Conservation (phyloP, 495 filamentous ascomycete genomes). For the Thozetella sp. region DNA sequence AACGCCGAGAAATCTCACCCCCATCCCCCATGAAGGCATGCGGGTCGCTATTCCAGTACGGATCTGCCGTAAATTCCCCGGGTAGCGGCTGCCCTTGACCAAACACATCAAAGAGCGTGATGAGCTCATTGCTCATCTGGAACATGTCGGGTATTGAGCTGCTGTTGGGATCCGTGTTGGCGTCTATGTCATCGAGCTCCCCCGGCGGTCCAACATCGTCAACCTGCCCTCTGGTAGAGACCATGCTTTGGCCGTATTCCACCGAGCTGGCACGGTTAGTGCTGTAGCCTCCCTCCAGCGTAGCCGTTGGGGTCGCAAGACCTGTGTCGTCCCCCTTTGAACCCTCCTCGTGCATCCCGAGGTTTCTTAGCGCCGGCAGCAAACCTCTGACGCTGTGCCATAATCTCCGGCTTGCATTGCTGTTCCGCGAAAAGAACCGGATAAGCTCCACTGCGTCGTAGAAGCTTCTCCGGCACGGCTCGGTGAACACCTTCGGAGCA, state of each 20-base stretch:
- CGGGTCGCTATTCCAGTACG: neutral
- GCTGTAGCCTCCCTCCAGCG: neutral
- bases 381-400: conserved; percentile 49
- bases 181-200: neutral
- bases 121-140: conserved; percentile 12
- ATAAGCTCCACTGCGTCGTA: conserved; percentile 68
- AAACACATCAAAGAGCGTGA: conserved; percentile 9
- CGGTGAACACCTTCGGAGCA: conserved; percentile 58
- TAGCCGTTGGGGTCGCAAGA: neutral
- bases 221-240: too few relatives aligned
- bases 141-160: conserved; percentile 4
- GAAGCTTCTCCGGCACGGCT: conserved; percentile 61
- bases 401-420: conserved; percentile 57
- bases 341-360: conserved; percentile 6
- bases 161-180: neutral
- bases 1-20: conserved; percentile 6
- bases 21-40: neutral
- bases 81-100: conserved; percentile 6
- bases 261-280: too few relatives aligned
- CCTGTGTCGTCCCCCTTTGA: neutral
- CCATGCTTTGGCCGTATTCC: neutral
- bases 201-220: neutral
- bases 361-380: conserved; percentile 4
- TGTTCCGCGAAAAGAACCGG: conserved; percentile 58
- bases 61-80: neutral